A percentile compares a stretch with the other conserved stretches of the same genome.
phyloP scores from a whole-genome alignment of 805 yeast genomes.

The Cyberlindnera euphorbiiphila region DNA sequence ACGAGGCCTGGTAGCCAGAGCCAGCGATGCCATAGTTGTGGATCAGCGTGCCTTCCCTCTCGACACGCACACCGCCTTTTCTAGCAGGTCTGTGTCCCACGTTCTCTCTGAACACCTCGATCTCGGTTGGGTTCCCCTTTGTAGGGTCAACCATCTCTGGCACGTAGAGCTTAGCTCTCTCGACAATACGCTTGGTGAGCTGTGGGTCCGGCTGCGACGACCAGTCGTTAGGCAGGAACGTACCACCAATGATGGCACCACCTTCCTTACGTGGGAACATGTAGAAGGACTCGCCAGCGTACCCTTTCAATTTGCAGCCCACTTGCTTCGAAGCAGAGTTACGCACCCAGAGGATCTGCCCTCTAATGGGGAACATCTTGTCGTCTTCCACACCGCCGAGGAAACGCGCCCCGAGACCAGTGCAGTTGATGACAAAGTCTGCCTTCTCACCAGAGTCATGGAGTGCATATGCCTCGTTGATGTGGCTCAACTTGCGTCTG shows the following conservation, averaged over 20 bases:
- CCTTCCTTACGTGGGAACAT: conserved; percentile 72
- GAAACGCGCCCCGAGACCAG: conserved; percentile 47
- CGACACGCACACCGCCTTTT: conserved; percentile 54
- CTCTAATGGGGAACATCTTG: conserved; percentile 49
- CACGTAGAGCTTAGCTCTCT: conserved; percentile 24
- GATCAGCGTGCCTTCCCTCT: conserved; percentile 39
- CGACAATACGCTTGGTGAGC: conserved; percentile 42
- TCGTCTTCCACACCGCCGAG: conserved; percentile 45
- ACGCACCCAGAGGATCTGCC: conserved; percentile 47
- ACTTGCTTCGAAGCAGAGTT: conserved; percentile 26
- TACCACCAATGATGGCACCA: conserved; percentile 66
- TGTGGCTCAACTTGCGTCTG: conserved; percentile 38
- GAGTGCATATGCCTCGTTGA: conserved; percentile 46
- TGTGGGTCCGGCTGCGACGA: conserved; percentile 36
- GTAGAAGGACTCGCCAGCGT: conserved; percentile 46
- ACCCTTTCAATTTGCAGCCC: conserved; percentile 32
- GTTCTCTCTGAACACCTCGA: conserved; percentile 47
- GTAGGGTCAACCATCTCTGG: conserved; percentile 29
- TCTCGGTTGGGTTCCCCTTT: conserved; percentile 31
- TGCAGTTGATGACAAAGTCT: conserved; percentile 51
- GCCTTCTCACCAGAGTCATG: conserved; percentile 40
- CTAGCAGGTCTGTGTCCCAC: conserved; percentile 71
- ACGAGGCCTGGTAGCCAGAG: conserved; percentile 72
- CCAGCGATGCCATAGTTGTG: conserved; percentile 76
- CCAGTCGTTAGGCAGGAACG: conserved; percentile 30